A percentile compares a stretch with the other conserved stretches of the same genome.
Conservation (phyloP, 2,329 filamentous ascomycete genomes). For the Colletotrichum karsti region DNA sequence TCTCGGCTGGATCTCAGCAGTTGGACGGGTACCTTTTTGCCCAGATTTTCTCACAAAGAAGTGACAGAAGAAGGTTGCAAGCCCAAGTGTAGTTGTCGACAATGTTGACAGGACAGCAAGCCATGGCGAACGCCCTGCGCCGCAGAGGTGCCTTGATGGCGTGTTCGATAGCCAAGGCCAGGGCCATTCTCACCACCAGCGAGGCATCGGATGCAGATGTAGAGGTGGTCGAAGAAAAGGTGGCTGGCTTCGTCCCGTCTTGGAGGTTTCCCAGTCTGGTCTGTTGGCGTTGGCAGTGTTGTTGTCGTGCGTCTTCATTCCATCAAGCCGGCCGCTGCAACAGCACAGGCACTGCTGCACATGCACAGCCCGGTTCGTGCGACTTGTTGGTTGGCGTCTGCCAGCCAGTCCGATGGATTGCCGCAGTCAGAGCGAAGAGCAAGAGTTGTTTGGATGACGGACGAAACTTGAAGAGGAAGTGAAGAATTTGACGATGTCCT, state of each 20-base stretch:
- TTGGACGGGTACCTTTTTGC: not conserved
- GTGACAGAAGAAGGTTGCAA: not conserved
- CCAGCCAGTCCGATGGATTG: not conserved
- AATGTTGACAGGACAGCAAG: conserved; percentile 3
- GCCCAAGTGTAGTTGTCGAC: not conserved
- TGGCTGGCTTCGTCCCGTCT: not conserved
- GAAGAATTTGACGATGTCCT: not conserved
- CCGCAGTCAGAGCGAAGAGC: not conserved
- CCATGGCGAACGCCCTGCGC: conserved; percentile 2
- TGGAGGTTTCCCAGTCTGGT: not conserved
- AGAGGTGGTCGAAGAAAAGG: not conserved
- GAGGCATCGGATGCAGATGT: not conserved
- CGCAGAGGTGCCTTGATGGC: not conserved
- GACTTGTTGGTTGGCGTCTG: not conserved
- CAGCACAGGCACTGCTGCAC: not conserved
- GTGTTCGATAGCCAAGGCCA: conserved; percentile 8
- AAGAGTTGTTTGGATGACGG: not conserved
- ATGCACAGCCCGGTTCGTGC: not conserved
- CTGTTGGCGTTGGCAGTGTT: no score
- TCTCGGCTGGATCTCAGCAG: not conserved
- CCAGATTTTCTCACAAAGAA: not conserved
- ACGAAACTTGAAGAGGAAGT: not conserved
- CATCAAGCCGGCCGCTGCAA: not conserved
- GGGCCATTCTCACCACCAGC: not conserved
- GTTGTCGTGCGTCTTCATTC: not conserved